These are phyloP conservation scores for Leishmania tropica DNA, from an alignment of 208 protist genomes.

Conservation along the genomic window DNA sequence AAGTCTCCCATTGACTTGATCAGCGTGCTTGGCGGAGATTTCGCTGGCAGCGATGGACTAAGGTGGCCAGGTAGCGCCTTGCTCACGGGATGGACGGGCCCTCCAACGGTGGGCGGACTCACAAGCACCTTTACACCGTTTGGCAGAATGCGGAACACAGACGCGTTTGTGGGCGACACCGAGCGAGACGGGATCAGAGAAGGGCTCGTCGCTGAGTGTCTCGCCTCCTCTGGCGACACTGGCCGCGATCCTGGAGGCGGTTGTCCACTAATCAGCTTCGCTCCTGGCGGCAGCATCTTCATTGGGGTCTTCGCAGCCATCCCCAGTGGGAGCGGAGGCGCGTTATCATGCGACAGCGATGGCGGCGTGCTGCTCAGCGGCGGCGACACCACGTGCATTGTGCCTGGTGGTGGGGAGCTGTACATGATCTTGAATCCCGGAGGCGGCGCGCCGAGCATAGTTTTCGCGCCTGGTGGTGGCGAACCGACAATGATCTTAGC, in stretches of 20 bases:
- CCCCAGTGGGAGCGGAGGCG: conserved; percentile 20
- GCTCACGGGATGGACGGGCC: conserved; percentile 13
- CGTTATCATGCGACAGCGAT: neutral
- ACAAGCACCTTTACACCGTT: conserved; percentile 63
- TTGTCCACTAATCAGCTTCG: conserved; percentile 46
- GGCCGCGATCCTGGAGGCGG: conserved; percentile 47
- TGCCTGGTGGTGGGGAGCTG: conserved; percentile 45
- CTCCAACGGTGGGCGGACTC: conserved; percentile 44
- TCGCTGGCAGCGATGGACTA: conserved; percentile 21
- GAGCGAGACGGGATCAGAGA: conserved; percentile 23
- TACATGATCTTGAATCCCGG: conserved; percentile 49
- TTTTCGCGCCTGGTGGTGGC: conserved; percentile 21
- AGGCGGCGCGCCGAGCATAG: conserved; percentile 30
- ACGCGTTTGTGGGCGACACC: conserved; percentile 31
- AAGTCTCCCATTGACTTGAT: conserved; percentile 29
- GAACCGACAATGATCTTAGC: conserved; percentile 3
- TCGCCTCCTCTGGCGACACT: conserved; percentile 18
- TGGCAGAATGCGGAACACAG: conserved; percentile 30
- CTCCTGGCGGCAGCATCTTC: conserved; percentile 32
- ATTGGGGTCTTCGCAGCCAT: conserved; percentile 17
- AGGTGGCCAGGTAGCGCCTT: conserved; percentile 16
- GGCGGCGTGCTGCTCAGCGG: neutral
- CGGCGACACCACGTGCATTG: neutral
- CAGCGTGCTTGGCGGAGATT: conserved; percentile 27
- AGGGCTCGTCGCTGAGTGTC: conserved; percentile 5